Evolutionary conservation across 2,329 filamentous ascomycete species (phyloP), one percentile per base, ranked within the genome.

Genomic region (Colletotrichum godetiae): DNA sequence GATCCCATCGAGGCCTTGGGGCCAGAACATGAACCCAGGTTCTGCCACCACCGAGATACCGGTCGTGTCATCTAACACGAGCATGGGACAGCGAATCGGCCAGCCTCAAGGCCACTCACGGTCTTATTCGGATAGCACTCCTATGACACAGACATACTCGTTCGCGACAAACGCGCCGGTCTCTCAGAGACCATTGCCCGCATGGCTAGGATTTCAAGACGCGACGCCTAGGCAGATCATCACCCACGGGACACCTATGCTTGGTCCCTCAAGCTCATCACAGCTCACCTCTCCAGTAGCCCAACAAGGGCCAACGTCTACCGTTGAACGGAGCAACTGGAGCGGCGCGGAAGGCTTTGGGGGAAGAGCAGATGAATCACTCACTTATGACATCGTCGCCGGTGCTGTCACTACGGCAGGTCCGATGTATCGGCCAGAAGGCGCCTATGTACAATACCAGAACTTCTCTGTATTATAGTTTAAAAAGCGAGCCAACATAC

Each of bases 381-480:
- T 73, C 3, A 35, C 66, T 13, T 73, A 60, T 31, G 53, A 70
- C 31, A 55, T 58, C 24, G 42, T 73, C 24, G 33, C 66, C 19
- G 33, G 66, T 6, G 49, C 69, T 42, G 65, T 68, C 13, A 5
- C 65, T 13, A 22, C 70, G 7, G 46, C 66, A 24, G 60, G 55
- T 29, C 29, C 42, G 5, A 24, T 55, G 1, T 73, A 68, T 35
- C 60, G 49, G 27, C 2, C 59, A 1, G 52, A 61, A 37, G 46
- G 53, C 29, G 35, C 70, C 6, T 73, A 55, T 55, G 37, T 70
- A 22, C 60, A 61, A 35, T 73, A 64, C 3, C 70, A 73, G n/a
- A 65, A 49, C 29, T 73, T 73, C 33, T 64, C 70, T 65, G 70
- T 73, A 65, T 22, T 61, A 64, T 73, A 73, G 70, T 37, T 64